Base-by-base conservation (phyloP, 176 grass and related monocot species). In the Ampelocalamus luodianensis region DNA sequence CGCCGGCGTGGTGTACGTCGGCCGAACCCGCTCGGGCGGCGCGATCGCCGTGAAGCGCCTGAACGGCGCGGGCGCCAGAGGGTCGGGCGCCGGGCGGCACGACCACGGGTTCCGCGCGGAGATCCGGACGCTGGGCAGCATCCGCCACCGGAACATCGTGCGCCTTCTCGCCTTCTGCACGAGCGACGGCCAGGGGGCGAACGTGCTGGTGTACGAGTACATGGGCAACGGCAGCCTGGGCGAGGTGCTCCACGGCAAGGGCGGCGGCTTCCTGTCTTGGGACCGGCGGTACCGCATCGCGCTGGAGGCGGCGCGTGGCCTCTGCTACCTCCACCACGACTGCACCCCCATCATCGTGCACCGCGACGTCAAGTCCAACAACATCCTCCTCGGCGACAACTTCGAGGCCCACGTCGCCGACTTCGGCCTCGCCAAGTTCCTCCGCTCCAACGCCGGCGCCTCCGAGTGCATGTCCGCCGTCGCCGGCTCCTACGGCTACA, bases 351-450 rank as follows among this genome's bases (percentile, higher is more conserved):
- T 94, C 78, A 99, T 96, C 86, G 90, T 99, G 18, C 96, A 99
- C 79, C 91, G 96, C 2, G 96, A 99, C 83, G 93, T 99, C n/a
- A 99, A 99, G 88, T 96, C 91, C 67, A 99, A 99, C 87, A 99
- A 99, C 85, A 99, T 96, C 71, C 78, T 99, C 14, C 88, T 98
- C 3, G 93, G 86, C 0, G 88, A 88, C 46, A 38, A 85, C 79
- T 76, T 89, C n/a, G 95, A 99, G 82, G 96, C 96, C 3, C 96
- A 94, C 76, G 93, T 99, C 36, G 96, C 96, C 4, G 96, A 99
- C 83, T 99, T 99, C 65, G 96, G 96, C 0, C 93, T 99, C 40
- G 96, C 96, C 81, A 99, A 99, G 91, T 99, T 99, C 86, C 81
- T 95, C 36, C 85, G 74, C 29, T 76, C 81, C 72, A 76, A 71